Evolutionary conservation across 192 early-diverging fungal species (phyloP), one percentile per base, ranked within the genome.

Genomic region (Entomortierella lignicola): DNA sequence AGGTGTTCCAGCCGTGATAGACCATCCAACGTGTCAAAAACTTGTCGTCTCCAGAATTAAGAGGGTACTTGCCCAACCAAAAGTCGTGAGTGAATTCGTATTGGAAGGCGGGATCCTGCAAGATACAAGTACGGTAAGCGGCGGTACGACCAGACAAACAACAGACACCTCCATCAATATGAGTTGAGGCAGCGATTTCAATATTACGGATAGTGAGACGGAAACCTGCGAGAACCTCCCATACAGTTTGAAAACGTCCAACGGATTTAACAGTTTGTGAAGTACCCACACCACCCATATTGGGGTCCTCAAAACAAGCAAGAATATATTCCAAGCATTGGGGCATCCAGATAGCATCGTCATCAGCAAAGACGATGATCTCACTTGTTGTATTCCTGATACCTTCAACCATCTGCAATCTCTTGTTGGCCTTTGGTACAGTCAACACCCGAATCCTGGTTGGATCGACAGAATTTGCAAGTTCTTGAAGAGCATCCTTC

Each of bases 81-180:
- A 88, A 87, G 63, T 92, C 91, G 65, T 92, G 87, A 20, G 89
- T 91, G 63, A 92, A 92, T 20, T 82, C 70, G 80, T 89, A 88
- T 58, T 92, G 91, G 70, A 92, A 92, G 17, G 84, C 85, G 12
- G 90, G 91, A 63, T 91, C 90, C 55, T 89, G 87, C 13, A 92
- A 73, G 55, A 92, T 92, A 50, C 84, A 69, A 12, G 90, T 91
- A 34, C 91, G 85, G 75, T 92, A 92, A 4, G 89, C 89, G 32
- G 91, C 91, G 12, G 91, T 92, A 0, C 91, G 84, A 11, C 91
- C 91, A 12, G 91, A 92, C 15, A 92, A 69, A 72, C 91, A 92
- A 60, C 90, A 91, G 17, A 92, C 86, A n/a, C 91, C 91, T 31
- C 91, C 91, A 47, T 92, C 91, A 53, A 92, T 92, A 65, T 92